Evolutionary conservation across 129 eudicot genomes (phyloP), one percentile per base, ranked within the genome.

Genomic region (Tanacetum coccineum): DNA sequence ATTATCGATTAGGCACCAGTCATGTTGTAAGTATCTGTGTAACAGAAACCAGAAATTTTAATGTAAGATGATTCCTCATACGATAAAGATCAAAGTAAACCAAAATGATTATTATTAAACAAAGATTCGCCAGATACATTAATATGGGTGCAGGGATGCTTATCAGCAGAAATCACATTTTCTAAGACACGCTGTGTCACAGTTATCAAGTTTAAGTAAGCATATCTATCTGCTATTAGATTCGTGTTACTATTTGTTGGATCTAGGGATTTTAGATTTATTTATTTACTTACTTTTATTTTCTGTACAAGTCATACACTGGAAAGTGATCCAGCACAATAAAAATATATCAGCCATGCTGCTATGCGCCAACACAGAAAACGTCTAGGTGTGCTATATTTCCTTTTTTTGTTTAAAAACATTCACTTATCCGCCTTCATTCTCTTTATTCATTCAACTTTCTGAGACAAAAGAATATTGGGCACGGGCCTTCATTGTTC

Each of bases 1-100:
- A 5, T n/a, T 46, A 50, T 49, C 22, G n/a, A 15, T 71, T 39
- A 71, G 13, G 52, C 68, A 61, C 54, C 68, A 13, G 45, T 21
- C 76, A 72, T 62, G 19, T 50, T 62, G 62, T 22, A 72, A 61
- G 54, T 60, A 51, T 51, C 63, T 72, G 42, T n/a, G 22, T 18
- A 71, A 25, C 44, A 58, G 10, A 59, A 60, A 47, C 47, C 32
- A 60, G 10, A 48, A 48, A 71, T 15, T 19, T 1, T 59, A 59
- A 48, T 70, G 55, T 14, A 40, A 13, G 65, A 19, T 54, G 51
- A 54, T n/a, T 25, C 45, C 15, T 55, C 51, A 20, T 44, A 56
- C 9, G 12, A 52, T 51, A 67, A 32, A 49, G 20, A 25, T 48
- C 47, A 28, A 9, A 48, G 44, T 13, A 66, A 10, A 12, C 19